These are phyloP conservation scores for Globisporangium radiosum DNA, from an alignment of 352 stramenopile genomes.

Conservation along the genomic window DNA sequence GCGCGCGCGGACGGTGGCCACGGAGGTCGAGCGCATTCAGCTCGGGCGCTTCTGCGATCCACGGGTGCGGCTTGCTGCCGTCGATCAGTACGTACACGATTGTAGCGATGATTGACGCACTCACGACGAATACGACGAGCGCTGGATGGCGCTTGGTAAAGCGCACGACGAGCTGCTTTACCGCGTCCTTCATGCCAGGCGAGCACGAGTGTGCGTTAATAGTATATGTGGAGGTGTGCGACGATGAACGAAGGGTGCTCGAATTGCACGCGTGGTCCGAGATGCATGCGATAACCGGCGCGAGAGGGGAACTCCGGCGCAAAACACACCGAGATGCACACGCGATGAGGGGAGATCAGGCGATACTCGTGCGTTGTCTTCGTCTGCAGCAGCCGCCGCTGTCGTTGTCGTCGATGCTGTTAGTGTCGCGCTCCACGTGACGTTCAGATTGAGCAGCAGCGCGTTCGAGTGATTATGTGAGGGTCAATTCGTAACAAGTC, in stretches of 20 bases:
- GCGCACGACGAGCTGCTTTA: constrained; percentile 21
- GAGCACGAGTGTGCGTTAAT: background rate
- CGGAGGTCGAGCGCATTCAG: constrained; percentile 40
- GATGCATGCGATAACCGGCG: no score
- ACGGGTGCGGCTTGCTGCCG: constrained; percentile 35
- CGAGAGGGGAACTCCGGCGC: no score
- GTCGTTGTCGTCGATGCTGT: background rate
- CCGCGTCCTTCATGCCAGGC: constrained; percentile 10
- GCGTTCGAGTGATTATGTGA: background rate
- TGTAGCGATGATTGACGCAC: constrained; percentile 30
- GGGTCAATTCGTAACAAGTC: background rate
- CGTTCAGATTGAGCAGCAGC: no score
- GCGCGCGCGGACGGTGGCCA: constrained; percentile 19
- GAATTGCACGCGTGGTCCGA: no score
- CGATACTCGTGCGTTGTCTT: background rate
- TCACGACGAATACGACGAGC: constrained; percentile 30
- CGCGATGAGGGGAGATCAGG: background rate
- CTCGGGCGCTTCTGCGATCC: constrained; percentile 24
- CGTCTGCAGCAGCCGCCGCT: background rate
- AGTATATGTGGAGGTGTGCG: background rate
- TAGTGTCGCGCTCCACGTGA: background rate
- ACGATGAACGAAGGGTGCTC: no score
- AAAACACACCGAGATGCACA: background rate
- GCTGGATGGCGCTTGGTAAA: constrained; percentile 35
- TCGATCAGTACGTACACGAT: constrained; percentile 57